phyloP scores from a whole-genome alignment of 108 stramenopile genomes.

The Nitzschia sp. region DNA sequence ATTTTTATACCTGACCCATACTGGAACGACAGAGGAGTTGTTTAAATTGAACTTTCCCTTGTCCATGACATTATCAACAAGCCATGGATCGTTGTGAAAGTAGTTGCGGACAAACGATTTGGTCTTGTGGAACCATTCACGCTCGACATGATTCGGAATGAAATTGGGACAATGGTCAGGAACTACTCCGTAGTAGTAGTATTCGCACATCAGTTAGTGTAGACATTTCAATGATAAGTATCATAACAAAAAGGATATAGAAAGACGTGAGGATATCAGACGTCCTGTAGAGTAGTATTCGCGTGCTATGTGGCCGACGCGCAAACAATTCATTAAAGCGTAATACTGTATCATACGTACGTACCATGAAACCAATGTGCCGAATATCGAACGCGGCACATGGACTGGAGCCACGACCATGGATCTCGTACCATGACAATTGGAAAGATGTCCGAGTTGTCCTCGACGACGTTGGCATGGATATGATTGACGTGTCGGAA shows the following conservation, averaged over 20 bases:
- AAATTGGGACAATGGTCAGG: conserved; percentile 70
- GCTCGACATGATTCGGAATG: conserved; percentile 47
- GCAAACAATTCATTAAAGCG: conserved; percentile 63
- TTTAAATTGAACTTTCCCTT: conserved; percentile 35
- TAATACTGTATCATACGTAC: not conserved
- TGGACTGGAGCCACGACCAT: conserved; percentile 70
- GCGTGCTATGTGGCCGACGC: no score
- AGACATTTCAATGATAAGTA: not conserved
- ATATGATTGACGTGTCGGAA: conserved; percentile 43
- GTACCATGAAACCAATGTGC: conserved; percentile 50
- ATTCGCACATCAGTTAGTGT: conserved; percentile 49
- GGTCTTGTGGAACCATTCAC: conserved; percentile 24
- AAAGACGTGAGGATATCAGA: conserved; percentile 67
- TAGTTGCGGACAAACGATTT: not conserved
- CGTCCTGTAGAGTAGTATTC: no score
- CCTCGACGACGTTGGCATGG: not conserved
- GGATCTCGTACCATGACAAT: conserved; percentile 85
- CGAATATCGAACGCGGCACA: conserved; percentile 71
- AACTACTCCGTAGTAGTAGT: conserved; percentile 40
- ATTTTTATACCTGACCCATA: conserved; percentile 32
- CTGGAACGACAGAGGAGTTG: conserved; percentile 3
- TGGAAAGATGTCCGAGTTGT: conserved; percentile 44
- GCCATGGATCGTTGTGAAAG: conserved; percentile 31
- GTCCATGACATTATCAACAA: conserved; percentile 36
- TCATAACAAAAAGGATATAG: conserved; percentile 56